phyloP scores from a whole-genome alignment of 2,329 filamentous ascomycete species.

The Ophiobolus disseminans region DNA sequence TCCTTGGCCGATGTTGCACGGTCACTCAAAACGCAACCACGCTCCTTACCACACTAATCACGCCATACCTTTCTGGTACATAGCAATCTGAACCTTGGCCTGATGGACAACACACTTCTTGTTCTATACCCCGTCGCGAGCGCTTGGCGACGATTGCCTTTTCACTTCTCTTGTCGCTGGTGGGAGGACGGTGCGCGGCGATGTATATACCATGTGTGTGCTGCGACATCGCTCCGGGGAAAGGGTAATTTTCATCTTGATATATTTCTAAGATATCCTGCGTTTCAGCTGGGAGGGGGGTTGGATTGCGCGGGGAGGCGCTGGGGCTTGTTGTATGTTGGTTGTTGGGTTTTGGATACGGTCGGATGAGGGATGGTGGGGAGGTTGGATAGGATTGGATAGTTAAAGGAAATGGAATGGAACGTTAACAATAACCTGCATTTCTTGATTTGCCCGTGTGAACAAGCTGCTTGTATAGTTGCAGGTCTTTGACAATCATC shows the following conservation, averaged over 20 bases:
- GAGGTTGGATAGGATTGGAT: neutral
- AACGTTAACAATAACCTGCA: no score
- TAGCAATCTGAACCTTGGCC: constrained; percentile 8
- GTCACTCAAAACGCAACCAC: constrained; percentile 4
- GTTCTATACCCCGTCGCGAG: constrained; percentile 36
- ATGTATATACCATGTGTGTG: constrained; percentile 5
- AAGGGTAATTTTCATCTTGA: constrained; percentile 18
- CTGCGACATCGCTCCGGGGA: neutral
- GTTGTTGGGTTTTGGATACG: constrained; percentile 1
- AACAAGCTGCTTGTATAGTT: no score
- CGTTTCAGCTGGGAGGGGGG: neutral
- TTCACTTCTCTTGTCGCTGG: constrained; percentile 3
- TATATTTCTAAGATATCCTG: constrained; percentile 25
- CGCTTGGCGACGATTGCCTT: constrained; percentile 1
- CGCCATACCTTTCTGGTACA: constrained; percentile 8
- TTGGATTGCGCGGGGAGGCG: neutral
- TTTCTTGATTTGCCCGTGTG: no score
- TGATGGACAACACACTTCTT: constrained; percentile 13
- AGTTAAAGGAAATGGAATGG: no score
- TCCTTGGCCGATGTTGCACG: constrained; percentile 19
- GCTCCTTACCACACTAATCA: constrained; percentile 16
- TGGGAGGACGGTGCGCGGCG: constrained; percentile 1
- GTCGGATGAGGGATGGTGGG: neutral
- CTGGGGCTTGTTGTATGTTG: constrained; percentile 3
- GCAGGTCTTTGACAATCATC: no score